A percentile compares a stretch with the other conserved stretches of the same genome.
Evolutionary conservation across 306 rosid species (phyloP).

Genomic region (Echinosophora koreensis): DNA sequence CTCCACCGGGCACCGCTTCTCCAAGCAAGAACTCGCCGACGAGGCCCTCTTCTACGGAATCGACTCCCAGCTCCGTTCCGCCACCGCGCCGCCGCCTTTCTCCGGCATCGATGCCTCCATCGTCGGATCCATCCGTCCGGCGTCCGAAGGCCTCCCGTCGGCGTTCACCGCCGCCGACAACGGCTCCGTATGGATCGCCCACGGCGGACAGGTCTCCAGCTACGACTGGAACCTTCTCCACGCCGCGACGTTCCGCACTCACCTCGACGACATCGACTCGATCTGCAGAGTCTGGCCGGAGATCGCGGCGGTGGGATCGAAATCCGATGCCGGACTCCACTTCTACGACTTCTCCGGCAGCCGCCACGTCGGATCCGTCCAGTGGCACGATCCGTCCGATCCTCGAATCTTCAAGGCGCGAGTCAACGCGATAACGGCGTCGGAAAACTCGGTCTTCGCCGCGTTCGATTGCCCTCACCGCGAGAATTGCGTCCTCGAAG

Average conservation of each 20-base stretch:
- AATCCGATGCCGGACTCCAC: conserved; percentile 70
- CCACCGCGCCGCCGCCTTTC: conserved; percentile 68
- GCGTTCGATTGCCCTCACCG: conserved; percentile 72
- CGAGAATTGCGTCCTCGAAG: conserved; percentile 75
- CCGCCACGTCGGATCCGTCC: conserved; percentile 69
- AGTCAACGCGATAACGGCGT: conserved; percentile 68
- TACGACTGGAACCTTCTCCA: conserved; percentile 77
- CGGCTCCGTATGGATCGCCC: conserved; percentile 91
- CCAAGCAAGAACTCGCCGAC: conserved; percentile 83
- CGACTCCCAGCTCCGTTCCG: conserved; percentile 68
- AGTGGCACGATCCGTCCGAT: conserved; percentile 79
- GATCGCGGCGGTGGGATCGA: conserved; percentile 75
- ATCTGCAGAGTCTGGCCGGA: conserved; percentile 78
- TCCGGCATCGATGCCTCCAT: conserved; percentile 79
- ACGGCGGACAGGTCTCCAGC: conserved; percentile 82
- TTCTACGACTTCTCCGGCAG: conserved; percentile 77
- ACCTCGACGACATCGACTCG: conserved; percentile 73
- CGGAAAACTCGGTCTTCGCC: conserved; percentile 62
- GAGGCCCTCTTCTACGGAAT: conserved; percentile 89
- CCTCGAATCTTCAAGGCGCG: conserved; percentile 88
- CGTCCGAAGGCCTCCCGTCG: conserved; percentile 80
- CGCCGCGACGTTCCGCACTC: conserved; percentile 71
- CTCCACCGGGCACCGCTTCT: conserved; percentile 68
- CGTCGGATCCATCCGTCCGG: conserved; percentile 62
- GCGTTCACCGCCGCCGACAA: conserved; percentile 61